Evolutionary conservation across 306 rosid species (phyloP).

Genomic region (Astragalus membranaceus): DNA sequence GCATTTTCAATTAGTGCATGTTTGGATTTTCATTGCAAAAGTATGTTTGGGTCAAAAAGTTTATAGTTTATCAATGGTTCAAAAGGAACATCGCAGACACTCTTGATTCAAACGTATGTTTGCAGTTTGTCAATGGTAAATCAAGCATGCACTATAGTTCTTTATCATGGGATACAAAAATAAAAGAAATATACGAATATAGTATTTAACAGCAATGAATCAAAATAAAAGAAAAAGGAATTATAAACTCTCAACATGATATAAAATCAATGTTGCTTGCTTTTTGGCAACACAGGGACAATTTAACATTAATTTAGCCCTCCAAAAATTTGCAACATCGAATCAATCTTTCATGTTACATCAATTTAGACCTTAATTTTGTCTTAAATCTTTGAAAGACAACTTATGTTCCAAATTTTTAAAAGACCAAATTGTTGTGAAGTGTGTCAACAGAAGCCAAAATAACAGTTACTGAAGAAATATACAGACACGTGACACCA

Average conservation of each 20-base stretch:
- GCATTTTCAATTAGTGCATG: no score
- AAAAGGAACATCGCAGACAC: no score
- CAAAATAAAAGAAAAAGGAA: background rate
- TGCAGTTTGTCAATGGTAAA: no score
- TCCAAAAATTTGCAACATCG: background rate
- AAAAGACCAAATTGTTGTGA: background rate
- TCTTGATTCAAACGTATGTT: no score
- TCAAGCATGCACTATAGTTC: background rate
- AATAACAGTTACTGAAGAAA: background rate
- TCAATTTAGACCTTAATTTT: background rate
- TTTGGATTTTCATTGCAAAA: no score
- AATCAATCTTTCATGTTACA: background rate
- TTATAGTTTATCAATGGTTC: no score
- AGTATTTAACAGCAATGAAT: background rate
- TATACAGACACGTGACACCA: slow-evolving; percentile 1
- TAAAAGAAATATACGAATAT: background rate
- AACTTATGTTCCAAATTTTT: background rate
- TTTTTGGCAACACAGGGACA: background rate
- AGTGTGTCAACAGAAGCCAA: background rate
- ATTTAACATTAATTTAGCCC: background rate
- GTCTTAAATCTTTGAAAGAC: background rate
- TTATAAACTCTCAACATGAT: background rate
- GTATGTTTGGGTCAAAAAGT: no score
- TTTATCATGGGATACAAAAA: background rate
- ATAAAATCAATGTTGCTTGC: background rate